Evolutionary conservation across 2,329 filamentous ascomycete species (phyloP), one percentile per base, ranked within the genome.

Genomic region (Xylariaceae sp.): DNA sequence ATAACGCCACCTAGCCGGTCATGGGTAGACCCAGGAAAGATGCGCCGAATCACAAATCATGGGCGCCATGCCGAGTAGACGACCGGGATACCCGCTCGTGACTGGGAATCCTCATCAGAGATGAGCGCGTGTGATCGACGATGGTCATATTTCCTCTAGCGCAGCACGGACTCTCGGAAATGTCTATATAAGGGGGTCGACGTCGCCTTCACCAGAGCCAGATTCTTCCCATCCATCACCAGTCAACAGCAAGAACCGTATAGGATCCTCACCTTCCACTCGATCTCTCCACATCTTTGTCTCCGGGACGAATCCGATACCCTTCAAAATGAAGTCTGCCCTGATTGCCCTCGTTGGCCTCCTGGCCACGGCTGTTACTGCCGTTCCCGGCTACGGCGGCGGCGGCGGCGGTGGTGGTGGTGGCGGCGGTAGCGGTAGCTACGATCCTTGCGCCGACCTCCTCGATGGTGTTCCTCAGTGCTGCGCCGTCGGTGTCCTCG

Each of bases 401-500:
- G 21, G 26, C 1, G 29, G 15, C 65, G 13, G 8, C 16, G 18
- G 15, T 7, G 6, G 7, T 22, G 51, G 52, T 2, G 16, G 42
- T 3, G 22, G 26, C 1, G 36, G 16, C 65, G 18, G n/a, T 22
- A n/a, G 15, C 10, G 8, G 7, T 22, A 44, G 56, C 5, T 77
- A 75, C 51, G 26, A 59, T 3, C 67, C 76, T 37, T 79, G 76
- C 69, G 61, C 63, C 29, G 69, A 67, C 16, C 55, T 56, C 1
- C 69, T 77, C 19, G 76, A 76, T 61, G 68, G 66, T 59, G 72
- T 62, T 30, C 63, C 80, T 4, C 75, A 79, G 60, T 86, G 83
- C 75, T 86, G 83, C 65, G 79, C 82, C 12, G 83, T 80, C 21
- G 79, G 85, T 59, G 75, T 86, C 32, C 76, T 85, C 37, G 66